Conservation (phyloP, 2,329 filamentous ascomycete species). For the Apiospora rasikravindrae region DNA sequence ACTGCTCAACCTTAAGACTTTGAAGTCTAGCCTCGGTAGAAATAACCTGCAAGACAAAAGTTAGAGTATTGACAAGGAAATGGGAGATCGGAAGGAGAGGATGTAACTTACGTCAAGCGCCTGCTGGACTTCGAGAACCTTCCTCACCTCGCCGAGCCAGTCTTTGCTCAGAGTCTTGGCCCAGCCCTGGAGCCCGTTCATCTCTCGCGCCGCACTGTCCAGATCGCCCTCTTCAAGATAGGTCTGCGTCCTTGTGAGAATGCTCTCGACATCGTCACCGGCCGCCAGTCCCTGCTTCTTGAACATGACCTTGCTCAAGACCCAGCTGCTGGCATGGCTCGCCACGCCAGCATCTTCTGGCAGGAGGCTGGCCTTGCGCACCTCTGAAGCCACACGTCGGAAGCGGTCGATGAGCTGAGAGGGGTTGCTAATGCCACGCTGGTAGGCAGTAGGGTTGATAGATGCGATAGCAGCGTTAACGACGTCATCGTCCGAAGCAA, state of each 20-base stretch:
- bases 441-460: slow-evolving; percentile 92
- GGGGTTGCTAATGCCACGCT: slow-evolving; percentile 83
- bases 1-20: slow-evolving; percentile 70
- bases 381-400: slow-evolving; percentile 88
- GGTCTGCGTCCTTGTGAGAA: slow-evolving; percentile 87
- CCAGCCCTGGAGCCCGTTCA: slow-evolving; percentile 93
- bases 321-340: slow-evolving; percentile 87
- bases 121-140: slow-evolving; percentile 93
- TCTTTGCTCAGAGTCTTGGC: slow-evolving; percentile 93
- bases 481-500: slow-evolving; percentile 81
- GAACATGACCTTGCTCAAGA: slow-evolving; percentile 94
- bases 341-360: slow-evolving; percentile 94
- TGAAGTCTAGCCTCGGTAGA: slow-evolving; percentile 88
- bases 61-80: slow-evolving; percentile 18
- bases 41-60: slow-evolving; percentile 68
- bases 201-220: slow-evolving; percentile 89
- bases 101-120: slow-evolving; percentile 81
- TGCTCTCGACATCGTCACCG: slow-evolving; percentile 91
- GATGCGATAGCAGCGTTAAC: slow-evolving; percentile 95
- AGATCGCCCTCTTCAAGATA: slow-evolving; percentile 91
- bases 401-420: slow-evolving; percentile 94
- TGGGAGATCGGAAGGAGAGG: neutral
- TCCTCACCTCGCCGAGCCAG: slow-evolving; percentile 89
- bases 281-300: slow-evolving; percentile 86
- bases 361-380: slow-evolving; percentile 90